A percentile compares a stretch with the other conserved stretches of the same genome.
Conservation (phyloP, 163 green algal genomes). For the Scenedesmus sp. region DNA sequence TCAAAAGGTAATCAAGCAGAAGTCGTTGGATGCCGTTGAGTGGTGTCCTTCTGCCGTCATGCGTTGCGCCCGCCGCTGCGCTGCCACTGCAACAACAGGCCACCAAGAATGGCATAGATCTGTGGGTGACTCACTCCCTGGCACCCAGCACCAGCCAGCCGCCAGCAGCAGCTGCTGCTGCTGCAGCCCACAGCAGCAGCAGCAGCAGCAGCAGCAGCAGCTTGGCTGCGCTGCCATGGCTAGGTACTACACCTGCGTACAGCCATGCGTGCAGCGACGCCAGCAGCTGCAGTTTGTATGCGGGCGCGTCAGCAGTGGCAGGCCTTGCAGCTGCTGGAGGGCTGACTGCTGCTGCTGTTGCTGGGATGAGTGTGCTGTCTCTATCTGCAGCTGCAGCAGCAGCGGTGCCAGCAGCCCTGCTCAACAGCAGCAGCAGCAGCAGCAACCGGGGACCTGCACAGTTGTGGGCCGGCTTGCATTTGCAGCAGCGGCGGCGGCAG, state of each 20-base stretch:
- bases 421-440: not conserved
- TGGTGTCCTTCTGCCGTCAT: not conserved
- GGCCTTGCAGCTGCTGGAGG: not conserved
- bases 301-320: not conserved
- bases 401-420: not conserved
- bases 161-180: not conserved
- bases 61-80: not conserved
- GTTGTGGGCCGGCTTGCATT: not conserved
- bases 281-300: not conserved
- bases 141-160: slow-evolving; percentile 8
- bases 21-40: too few species aligned
- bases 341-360: not conserved
- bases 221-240: not conserved
- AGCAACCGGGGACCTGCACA: not conserved
- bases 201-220: not conserved
- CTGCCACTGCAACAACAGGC: slow-evolving; percentile 58
- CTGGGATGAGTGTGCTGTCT: not conserved
- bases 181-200: not conserved
- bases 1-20: too few species aligned
- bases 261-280: not conserved
- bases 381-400: not conserved
- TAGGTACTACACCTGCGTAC: not conserved
- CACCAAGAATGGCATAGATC: slow-evolving; percentile 77
- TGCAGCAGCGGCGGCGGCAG: not conserved
- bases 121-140: slow-evolving; percentile 85